Conservation (phyloP, 768 basidiomycete genomes). For the Mycena belliarum region DNA sequence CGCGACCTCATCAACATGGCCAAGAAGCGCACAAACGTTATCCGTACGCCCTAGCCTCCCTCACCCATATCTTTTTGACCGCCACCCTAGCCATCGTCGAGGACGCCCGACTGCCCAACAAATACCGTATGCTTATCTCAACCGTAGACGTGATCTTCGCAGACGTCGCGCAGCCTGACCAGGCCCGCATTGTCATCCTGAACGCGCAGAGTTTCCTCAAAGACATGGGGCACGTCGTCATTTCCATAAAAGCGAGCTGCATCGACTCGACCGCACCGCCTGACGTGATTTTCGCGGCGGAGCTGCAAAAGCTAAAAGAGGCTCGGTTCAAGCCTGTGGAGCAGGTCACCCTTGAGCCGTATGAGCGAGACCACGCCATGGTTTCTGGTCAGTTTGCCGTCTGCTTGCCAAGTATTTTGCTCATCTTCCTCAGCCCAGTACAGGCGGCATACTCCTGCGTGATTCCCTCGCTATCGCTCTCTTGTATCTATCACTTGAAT, state of each 20-base stretch:
- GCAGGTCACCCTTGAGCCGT: constrained; percentile 93
- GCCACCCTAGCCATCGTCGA: constrained; percentile 80
- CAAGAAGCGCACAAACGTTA: constrained; percentile 98
- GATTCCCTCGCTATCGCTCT: background rate
- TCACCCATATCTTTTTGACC: background rate
- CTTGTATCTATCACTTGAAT: background rate
- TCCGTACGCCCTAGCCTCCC: constrained; percentile 61
- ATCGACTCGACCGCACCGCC: constrained; percentile 95
- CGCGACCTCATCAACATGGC: constrained; percentile 99
- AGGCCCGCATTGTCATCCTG: constrained; percentile 92
- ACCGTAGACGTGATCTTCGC: constrained; percentile 98
- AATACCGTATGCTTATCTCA: constrained; percentile 95
- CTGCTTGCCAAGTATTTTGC: background rate
- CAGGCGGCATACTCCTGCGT: constrained; percentile 36
- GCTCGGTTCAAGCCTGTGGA: constrained; percentile 90
- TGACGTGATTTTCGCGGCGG: constrained; percentile 84
- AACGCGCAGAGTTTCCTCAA: constrained; percentile 97
- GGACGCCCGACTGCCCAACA: constrained; percentile 94
- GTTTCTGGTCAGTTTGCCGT: constrained; percentile 62
- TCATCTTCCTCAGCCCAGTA: constrained; percentile 40
- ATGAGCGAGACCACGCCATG: constrained; percentile 91
- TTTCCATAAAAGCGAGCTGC: constrained; percentile 99
- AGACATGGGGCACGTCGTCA: constrained; percentile 87
- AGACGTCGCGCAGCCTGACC: constrained; percentile 97
- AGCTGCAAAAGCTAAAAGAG: constrained; percentile 79